These are phyloP conservation scores for Aspergillus melleus DNA, from an alignment of 2,329 filamentous ascomycete species.

Conservation along the genomic window DNA sequence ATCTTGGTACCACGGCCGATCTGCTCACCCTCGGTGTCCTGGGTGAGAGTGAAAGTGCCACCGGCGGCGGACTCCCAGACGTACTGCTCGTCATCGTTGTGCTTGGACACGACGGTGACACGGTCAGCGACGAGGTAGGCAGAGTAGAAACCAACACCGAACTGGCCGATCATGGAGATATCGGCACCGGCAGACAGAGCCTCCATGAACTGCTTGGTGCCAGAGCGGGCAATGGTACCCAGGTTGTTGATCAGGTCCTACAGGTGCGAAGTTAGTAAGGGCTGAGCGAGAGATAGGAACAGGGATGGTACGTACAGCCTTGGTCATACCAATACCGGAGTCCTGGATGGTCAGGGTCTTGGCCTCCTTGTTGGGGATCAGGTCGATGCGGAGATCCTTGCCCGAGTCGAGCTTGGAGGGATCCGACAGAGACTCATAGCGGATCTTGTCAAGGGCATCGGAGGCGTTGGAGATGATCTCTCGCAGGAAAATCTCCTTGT, in stretches of 20 bases:
- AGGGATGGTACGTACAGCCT: conserved; percentile 72
- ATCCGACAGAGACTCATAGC: conserved; percentile 97
- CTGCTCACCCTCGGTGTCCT: conserved; percentile 86
- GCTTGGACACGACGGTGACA: conserved; percentile 93
- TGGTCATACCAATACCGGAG: conserved; percentile 99
- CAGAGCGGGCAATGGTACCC: conserved; percentile 97
- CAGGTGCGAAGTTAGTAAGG: conserved; percentile 8
- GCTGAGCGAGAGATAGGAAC: neutral
- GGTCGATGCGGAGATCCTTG: conserved; percentile 98
- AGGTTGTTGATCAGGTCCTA: conserved; percentile 99
- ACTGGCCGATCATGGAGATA: conserved; percentile 99
- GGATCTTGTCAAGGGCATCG: conserved; percentile 99
- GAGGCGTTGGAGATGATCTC: conserved; percentile 98
- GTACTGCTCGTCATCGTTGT: conserved; percentile 99
- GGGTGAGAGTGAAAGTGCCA: conserved; percentile 90
- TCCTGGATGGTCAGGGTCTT: conserved; percentile 98
- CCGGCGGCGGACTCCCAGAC: conserved; percentile 97
- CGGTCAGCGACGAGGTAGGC: conserved; percentile 98
- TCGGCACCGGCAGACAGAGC: conserved; percentile 96
- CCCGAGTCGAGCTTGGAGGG: conserved; percentile 93
- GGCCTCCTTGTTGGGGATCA: conserved; percentile 94
- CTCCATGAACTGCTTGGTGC: conserved; percentile 99
- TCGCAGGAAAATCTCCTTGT: conserved; percentile 99
- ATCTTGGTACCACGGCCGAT: conserved; percentile 97
- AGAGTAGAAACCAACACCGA: conserved; percentile 99